A percentile compares a stretch with the other conserved stretches of the same genome.
phyloP scores from a whole-genome alignment of 192 early-diverging fungal species.

The Mortierella hygrophila region DNA sequence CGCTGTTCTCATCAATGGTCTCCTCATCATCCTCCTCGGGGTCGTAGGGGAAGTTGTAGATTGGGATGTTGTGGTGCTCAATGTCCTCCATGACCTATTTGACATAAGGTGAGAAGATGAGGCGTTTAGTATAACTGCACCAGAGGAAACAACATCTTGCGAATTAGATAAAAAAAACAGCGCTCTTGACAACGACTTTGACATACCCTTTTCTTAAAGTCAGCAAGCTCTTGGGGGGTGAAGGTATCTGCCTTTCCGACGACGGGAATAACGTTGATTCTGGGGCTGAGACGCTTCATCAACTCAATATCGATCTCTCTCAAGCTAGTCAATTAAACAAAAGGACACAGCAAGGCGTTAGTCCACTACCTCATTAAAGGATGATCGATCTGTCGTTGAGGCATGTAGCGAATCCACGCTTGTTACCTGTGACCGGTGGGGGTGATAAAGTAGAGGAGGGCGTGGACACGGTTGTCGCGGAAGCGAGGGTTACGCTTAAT shows the following conservation, averaged over 20 bases:
- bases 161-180: not conserved
- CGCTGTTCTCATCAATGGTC: constrained; percentile 97
- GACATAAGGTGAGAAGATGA: constrained; percentile 7
- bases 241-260: constrained; percentile 95
- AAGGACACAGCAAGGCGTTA: not conserved
- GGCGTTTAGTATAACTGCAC: not conserved
- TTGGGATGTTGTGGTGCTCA: constrained; percentile 93
- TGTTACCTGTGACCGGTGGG: constrained; percentile 92
- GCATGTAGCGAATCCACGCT: not conserved
- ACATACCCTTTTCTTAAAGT: constrained; percentile 90
- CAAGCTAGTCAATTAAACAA: constrained; percentile 61
- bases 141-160: not conserved
- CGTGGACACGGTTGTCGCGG: constrained; percentile 94
- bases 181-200: constrained; percentile 19
- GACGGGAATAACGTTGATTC: constrained; percentile 97
- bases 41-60: constrained; percentile 98
- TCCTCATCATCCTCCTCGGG: constrained; percentile 99
- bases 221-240: constrained; percentile 84
- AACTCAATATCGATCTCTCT: constrained; percentile 97
- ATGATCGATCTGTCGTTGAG: not conserved
- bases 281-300: constrained; percentile 90
- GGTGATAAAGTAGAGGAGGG: constrained; percentile 96
- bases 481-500: constrained; percentile 91
- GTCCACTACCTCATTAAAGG: not conserved
- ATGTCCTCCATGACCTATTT: constrained; percentile 96